Evolutionary conservation across 768 basidiomycete genomes (phyloP).

Genomic region (Zangia roseola): DNA sequence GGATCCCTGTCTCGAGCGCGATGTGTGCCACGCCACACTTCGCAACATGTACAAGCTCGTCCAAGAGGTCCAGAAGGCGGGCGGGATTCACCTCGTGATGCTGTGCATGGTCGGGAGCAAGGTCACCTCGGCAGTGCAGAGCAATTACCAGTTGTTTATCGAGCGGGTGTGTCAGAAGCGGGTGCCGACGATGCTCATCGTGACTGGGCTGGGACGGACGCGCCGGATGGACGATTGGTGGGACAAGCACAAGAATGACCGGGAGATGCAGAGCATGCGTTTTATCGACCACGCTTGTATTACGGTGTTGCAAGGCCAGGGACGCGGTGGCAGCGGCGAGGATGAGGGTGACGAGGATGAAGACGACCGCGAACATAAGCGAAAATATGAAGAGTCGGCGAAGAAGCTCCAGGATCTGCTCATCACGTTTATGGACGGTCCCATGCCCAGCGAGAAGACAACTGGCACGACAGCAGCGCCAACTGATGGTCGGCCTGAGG

Average conservation of each 20-base stretch:
- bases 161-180: slow-evolving; percentile 35
- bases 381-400: slow-evolving; percentile 18
- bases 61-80: slow-evolving; percentile 11
- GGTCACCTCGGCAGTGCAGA: slow-evolving; percentile 30
- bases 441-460: not conserved
- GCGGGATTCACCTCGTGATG: slow-evolving; percentile 41
- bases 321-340: not conserved
- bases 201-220: slow-evolving; percentile 39
- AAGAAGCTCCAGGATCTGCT: slow-evolving; percentile 12
- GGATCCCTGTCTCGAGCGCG: slow-evolving; percentile 25
- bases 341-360: not conserved
- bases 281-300: slow-evolving; percentile 29
- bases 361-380: slow-evolving; percentile 16
- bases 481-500: not conserved
- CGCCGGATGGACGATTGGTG: slow-evolving; percentile 35
- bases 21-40: slow-evolving; percentile 16
- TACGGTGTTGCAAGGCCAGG: slow-evolving; percentile 19
- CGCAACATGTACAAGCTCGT: slow-evolving; percentile 31
- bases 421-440: slow-evolving; percentile 1
- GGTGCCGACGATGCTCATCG: slow-evolving; percentile 37
- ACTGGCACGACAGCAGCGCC: not conserved
- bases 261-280: slow-evolving; percentile 6
- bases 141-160: slow-evolving; percentile 38
- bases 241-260: slow-evolving; percentile 20
- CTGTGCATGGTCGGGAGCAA: slow-evolving; percentile 39